A percentile compares a stretch with the other conserved stretches of the same genome.
Conservation (phyloP, 345 rosid genomes). For the Triadica sebifera region DNA sequence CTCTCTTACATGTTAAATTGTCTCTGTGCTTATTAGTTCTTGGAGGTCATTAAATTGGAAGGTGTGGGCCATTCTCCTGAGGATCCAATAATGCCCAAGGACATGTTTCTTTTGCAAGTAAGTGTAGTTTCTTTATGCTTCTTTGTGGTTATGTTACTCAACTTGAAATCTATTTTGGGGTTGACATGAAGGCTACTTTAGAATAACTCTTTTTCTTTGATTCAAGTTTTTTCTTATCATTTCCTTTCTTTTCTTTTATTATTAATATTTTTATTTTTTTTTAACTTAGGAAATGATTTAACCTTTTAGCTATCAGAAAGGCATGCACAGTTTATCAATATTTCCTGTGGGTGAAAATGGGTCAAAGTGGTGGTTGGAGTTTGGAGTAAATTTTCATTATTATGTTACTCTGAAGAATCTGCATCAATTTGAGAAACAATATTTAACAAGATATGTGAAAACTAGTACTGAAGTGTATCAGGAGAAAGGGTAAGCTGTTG, state of each 20-base stretch:
- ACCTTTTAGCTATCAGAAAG: not conserved
- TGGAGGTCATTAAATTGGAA: slow-evolving; percentile 95
- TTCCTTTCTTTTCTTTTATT: too few species aligned
- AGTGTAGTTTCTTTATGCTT: slow-evolving; percentile 17
- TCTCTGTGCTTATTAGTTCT: slow-evolving; percentile 43
- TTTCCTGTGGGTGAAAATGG: not conserved
- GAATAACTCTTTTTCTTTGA: not conserved
- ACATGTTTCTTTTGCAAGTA: slow-evolving; percentile 90
- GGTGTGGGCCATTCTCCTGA: slow-evolving; percentile 86
- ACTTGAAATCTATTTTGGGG: not conserved
- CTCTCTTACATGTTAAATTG: not conserved
- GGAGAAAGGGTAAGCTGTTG: too few species aligned
- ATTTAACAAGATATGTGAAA: too few species aligned
- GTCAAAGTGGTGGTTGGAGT: not conserved
- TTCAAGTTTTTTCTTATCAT: not conserved
- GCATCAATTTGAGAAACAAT: not conserved
- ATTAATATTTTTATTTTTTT: too few species aligned
- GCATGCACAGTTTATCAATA: not conserved
- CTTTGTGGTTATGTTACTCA: not conserved
- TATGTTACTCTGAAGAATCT: not conserved
- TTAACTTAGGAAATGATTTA: not conserved
- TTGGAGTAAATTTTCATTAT: not conserved
- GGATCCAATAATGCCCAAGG: slow-evolving; percentile 86
- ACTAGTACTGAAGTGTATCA: too few species aligned
- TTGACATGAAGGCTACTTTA: not conserved